A percentile compares a stretch with the other conserved stretches of the same genome.
Conservation (phyloP, 805 yeast genomes). For the Monosporozyma yasuniensis region DNA sequence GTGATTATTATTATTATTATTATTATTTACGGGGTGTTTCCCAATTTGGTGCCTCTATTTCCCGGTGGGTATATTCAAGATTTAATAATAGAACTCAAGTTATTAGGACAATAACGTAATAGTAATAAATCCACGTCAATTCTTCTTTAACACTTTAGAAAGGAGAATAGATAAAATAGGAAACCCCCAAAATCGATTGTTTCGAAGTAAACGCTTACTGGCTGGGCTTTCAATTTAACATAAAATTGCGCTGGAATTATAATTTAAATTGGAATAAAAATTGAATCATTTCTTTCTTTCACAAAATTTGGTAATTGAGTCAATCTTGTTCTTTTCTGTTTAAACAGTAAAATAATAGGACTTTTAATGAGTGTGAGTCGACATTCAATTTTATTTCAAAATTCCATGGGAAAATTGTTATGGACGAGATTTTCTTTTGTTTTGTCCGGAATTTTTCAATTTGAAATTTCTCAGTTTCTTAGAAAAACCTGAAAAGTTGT, state of each 20-base stretch:
- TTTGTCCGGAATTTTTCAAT: too few relatives aligned
- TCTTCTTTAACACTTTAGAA: background rate
- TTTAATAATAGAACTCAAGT: too few relatives aligned
- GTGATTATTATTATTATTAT: too few relatives aligned
- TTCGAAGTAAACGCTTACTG: background rate
- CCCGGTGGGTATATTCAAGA: background rate
- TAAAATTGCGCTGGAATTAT: background rate
- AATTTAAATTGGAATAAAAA: too few relatives aligned
- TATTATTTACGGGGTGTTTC: background rate
- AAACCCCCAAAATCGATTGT: background rate
- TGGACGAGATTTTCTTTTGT: too few relatives aligned
- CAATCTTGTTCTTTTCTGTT: background rate
- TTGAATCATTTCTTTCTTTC: background rate
- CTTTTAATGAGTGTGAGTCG: too few relatives aligned
- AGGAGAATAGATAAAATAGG: background rate
- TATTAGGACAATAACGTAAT: background rate
- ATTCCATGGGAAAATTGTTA: slow-evolving; percentile 1
- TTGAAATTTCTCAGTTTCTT: too few relatives aligned
- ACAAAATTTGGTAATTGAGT: background rate
- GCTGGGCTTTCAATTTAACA: background rate
- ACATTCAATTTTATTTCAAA: background rate
- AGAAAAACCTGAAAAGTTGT: too few relatives aligned
- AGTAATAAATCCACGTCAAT: background rate
- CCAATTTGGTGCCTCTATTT: background rate
- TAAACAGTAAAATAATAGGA: background rate